Conservation (phyloP, 306 rosid genomes). For the Herpetospermum pedunculosum region DNA sequence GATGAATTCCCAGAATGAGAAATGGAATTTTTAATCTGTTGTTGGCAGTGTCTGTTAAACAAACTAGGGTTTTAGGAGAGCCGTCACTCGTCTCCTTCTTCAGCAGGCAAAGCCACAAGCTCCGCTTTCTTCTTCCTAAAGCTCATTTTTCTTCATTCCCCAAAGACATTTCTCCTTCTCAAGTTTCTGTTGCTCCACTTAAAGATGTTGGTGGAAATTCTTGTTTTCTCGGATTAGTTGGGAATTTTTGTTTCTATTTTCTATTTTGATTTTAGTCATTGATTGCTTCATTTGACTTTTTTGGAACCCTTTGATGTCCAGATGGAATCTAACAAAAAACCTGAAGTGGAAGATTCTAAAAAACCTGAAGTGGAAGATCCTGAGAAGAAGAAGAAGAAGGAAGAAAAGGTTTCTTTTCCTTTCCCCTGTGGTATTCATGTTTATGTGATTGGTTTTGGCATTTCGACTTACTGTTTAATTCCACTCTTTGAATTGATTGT, state of each 20-base stretch:
- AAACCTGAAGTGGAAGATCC: slow-evolving; percentile 52
- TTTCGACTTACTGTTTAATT: neutral
- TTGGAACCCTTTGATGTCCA: slow-evolving; percentile 3
- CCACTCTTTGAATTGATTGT: neutral
- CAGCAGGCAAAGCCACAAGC: neutral
- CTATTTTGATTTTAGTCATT: neutral
- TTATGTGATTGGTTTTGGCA: neutral
- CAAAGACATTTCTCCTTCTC: neutral
- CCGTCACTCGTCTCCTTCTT: neutral
- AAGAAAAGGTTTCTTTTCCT: slow-evolving; percentile 51
- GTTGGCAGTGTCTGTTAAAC: neutral
- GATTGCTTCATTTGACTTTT: neutral
- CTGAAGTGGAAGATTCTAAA: too few species aligned
- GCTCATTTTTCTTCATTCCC: neutral
- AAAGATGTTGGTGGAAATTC: neutral
- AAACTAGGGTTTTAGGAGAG: slow-evolving; percentile 7
- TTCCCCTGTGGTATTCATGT: neutral
- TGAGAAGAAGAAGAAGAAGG: slow-evolving; percentile 86
- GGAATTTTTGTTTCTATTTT: neutral
- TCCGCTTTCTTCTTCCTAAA: neutral
- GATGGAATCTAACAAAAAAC: slow-evolving; percentile 21
- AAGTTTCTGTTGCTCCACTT: neutral
- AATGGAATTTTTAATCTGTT: neutral
- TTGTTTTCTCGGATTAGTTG: neutral
- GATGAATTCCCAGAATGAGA: slow-evolving; percentile 3